These are phyloP conservation scores for Aspergillus uvarum DNA, from an alignment of 2,329 filamentous ascomycete species.

Conservation along the genomic window DNA sequence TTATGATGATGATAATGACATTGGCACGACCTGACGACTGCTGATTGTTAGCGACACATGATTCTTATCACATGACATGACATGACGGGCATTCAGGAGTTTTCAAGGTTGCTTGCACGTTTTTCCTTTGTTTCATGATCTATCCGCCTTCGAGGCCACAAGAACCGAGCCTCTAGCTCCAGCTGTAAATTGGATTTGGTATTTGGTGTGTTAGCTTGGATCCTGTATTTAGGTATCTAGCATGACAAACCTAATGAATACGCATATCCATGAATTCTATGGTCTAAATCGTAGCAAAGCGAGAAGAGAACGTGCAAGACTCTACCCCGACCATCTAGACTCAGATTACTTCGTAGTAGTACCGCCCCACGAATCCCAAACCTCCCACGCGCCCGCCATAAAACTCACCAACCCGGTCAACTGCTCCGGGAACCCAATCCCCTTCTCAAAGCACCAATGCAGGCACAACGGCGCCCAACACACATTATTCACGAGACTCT, in stretches of 20 bases:
- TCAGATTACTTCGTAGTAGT: slow-evolving; percentile 28
- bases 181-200: too few relatives aligned
- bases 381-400: slow-evolving; percentile 47
- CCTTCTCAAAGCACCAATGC: slow-evolving; percentile 75
- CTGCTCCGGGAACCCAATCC: slow-evolving; percentile 58
- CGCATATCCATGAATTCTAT: too few relatives aligned
- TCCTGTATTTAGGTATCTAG: too few relatives aligned
- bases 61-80: too few relatives aligned
- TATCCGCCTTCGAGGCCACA: too few relatives aligned
- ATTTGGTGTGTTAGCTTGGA: too few relatives aligned
- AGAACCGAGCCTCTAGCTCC: too few relatives aligned
- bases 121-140: too few relatives aligned
- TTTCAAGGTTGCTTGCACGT: too few relatives aligned
- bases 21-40: background rate
- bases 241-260: too few relatives aligned
- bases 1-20: background rate
- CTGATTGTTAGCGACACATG: too few relatives aligned
- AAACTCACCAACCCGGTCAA: slow-evolving; percentile 60
- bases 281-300: background rate
- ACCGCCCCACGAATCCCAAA: slow-evolving; percentile 48
- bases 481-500: slow-evolving; percentile 63
- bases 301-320: background rate
- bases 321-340: background rate
- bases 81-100: too few relatives aligned
- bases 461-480: slow-evolving; percentile 80